Conservation (phyloP, 2,329 filamentous ascomycete species). For the Verticillium albo-atrum region DNA sequence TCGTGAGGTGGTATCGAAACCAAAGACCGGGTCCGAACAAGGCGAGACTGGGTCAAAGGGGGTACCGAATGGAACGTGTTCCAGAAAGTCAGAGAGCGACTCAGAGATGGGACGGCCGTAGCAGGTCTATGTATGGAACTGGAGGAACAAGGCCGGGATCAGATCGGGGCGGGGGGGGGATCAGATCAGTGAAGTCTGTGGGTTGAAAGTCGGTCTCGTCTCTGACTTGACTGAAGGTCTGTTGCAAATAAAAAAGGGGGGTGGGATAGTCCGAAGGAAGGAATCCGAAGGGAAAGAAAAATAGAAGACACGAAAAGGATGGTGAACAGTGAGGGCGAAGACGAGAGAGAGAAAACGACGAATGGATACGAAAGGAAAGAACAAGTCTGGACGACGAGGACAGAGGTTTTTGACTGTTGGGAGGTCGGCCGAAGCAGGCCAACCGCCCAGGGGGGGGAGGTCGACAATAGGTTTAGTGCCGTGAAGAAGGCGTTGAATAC, state of each 20-base stretch:
- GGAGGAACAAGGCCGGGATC: not conserved
- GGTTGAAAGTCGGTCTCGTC: not conserved
- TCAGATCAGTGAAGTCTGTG: not conserved
- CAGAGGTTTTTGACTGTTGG: not conserved
- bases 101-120: constrained; percentile 8
- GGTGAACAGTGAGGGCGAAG: constrained; percentile 1
- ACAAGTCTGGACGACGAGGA: not conserved
- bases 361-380: constrained; percentile 19
- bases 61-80: not conserved
- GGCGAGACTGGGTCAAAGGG: not conserved
- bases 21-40: not conserved
- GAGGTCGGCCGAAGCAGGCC: not conserved
- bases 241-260: not conserved
- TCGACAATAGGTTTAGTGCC: not conserved
- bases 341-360: constrained; percentile 2
- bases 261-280: not conserved
- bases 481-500: not conserved
- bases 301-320: constrained; percentile 8
- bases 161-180: constrained; percentile 4
- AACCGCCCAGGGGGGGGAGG: not conserved
- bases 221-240: constrained; percentile 1
- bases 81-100: constrained; percentile 7
- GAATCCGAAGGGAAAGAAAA: constrained; percentile 5
- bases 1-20: not conserved
- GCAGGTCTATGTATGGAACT: constrained; percentile 4